phyloP scores from a whole-genome alignment of 2,329 filamentous ascomycete species.

The Ophiostoma ips region DNA sequence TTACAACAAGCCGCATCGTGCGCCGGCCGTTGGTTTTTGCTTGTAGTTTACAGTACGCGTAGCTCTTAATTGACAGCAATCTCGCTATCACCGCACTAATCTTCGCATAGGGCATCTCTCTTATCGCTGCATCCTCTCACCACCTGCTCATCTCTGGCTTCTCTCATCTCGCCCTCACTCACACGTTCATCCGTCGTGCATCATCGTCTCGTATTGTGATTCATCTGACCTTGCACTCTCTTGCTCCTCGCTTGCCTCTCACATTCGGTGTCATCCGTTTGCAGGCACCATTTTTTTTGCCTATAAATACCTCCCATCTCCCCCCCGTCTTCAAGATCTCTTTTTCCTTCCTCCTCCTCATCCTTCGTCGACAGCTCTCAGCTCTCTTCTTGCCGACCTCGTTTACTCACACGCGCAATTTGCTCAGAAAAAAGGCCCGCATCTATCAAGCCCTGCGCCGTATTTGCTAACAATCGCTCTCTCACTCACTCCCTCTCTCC shows the following conservation, averaged over 20 bases:
- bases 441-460: too few relatives aligned
- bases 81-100: neutral
- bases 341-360: neutral
- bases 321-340: neutral
- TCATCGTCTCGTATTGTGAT: neutral
- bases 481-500: too few relatives aligned
- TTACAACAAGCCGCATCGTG: too few relatives aligned
- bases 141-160: neutral
- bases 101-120: neutral
- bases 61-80: neutral
- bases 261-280: neutral
- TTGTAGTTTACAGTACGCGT: too few relatives aligned
- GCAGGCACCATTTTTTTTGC: neutral
- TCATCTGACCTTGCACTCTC: neutral
- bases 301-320: neutral
- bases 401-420: too few relatives aligned
- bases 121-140: neutral
- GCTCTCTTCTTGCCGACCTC: neutral
- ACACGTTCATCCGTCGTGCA: neutral
- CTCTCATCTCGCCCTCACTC: neutral
- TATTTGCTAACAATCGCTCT: too few relatives aligned
- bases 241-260: neutral
- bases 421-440: too few relatives aligned
- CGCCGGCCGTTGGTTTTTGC: too few relatives aligned
- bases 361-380: neutral